A percentile compares a stretch with the other conserved stretches of the same genome.
These are phyloP conservation scores for Rhytidiadelphus loreus DNA, from an alignment of 225 moss, liverwort and hornwort genomes.

Conservation along the genomic window DNA sequence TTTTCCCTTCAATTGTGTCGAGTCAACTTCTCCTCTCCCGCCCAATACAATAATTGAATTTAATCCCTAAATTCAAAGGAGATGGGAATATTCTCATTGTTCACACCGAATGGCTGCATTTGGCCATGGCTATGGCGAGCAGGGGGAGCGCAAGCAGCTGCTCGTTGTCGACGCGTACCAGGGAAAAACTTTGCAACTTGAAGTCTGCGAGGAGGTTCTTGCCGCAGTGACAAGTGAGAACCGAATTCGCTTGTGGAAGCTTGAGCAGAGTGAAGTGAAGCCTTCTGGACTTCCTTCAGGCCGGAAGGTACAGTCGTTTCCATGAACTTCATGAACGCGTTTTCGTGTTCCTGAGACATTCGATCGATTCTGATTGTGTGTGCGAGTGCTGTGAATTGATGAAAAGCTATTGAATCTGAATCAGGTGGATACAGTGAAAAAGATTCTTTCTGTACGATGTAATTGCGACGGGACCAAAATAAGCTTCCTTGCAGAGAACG, in stretches of 20 bases:
- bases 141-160: constrained; percentile 27
- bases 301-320: constrained; percentile 34
- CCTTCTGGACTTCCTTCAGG: constrained; percentile 44
- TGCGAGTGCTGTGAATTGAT: background rate
- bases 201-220: constrained; percentile 15
- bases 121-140: background rate
- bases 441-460: constrained; percentile 39
- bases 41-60: background rate
- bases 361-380: background rate
- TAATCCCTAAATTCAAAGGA: background rate
- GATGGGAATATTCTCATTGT: too few relatives aligned
- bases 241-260: constrained; percentile 52
- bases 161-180: constrained; percentile 1
- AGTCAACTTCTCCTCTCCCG: too few relatives aligned
- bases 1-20: too few relatives aligned
- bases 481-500: constrained; percentile 43
- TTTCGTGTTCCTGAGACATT: background rate
- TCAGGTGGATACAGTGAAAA: constrained; percentile 23
- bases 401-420: background rate
- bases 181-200: background rate
- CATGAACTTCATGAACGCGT: background rate
- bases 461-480: constrained; percentile 55
- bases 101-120: background rate
- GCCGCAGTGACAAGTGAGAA: constrained; percentile 36
- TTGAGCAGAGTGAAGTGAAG: constrained; percentile 31